A percentile compares a stretch with the other conserved stretches of the same genome.
phyloP scores from a whole-genome alignment of 306 rosid species.

The Amphicarpaea edgeworthii region DNA sequence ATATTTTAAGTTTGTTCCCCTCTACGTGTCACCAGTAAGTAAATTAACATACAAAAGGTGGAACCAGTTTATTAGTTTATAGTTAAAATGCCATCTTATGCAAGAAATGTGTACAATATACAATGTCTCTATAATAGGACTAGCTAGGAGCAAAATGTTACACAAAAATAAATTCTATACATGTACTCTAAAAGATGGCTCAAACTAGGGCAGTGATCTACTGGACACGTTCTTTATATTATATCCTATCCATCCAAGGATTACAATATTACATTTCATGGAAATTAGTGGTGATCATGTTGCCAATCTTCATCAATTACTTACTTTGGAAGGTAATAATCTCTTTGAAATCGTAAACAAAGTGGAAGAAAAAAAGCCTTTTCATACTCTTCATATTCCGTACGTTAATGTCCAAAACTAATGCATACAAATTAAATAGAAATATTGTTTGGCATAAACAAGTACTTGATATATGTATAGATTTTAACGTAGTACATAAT shows the following conservation, averaged over 20 bases:
- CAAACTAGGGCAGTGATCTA: not conserved
- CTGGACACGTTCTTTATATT: not conserved
- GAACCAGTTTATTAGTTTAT: not conserved
- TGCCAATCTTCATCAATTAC: slow-evolving; percentile 14
- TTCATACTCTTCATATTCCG: not conserved
- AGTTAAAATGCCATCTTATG: slow-evolving; percentile 8
- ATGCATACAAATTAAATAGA: not conserved
- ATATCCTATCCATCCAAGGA: not conserved
- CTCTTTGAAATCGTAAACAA: not conserved
- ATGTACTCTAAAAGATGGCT: not conserved
- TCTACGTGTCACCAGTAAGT: not conserved
- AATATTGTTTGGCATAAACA: not conserved
- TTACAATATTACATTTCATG: slow-evolving; percentile 22
- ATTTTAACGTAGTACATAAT: not conserved
- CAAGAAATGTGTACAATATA: slow-evolving; percentile 8
- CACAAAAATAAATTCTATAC: not conserved
- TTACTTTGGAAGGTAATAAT: not conserved
- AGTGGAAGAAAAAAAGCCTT: not conserved
- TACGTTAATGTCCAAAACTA: not conserved
- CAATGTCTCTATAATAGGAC: not conserved
- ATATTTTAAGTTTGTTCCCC: not conserved
- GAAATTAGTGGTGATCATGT: slow-evolving; percentile 1
- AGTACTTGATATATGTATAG: not conserved
- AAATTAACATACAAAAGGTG: not conserved
- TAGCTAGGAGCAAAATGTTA: not conserved